Evolutionary conservation across 2,329 filamentous ascomycete genomes (phyloP), one percentile per base, ranked within the genome.

Genomic region (Neofusicoccum sp.): DNA sequence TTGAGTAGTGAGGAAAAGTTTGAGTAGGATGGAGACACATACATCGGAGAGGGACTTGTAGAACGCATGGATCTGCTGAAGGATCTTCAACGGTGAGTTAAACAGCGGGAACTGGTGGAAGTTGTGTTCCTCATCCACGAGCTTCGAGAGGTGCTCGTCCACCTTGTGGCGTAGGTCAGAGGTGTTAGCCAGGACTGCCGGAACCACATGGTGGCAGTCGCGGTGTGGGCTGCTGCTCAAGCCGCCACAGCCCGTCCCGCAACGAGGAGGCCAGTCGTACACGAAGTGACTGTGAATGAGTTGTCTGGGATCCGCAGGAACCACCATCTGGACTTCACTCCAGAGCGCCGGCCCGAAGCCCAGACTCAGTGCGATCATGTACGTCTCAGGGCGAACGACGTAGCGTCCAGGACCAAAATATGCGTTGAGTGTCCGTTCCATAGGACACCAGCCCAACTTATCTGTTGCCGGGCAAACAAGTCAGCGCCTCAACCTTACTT

Each of bases 21-120:
- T 3, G 24, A 20, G 2, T 33, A 6, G 14, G 4, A 34, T 24
- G 12, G 12, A 58, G 28, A n/a, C n/a, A 58, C 60, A 3, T 33
- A 62, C 54, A 11, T 45, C 34, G 20, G 24, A 5, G 26, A 58
- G 49, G n/a, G 31, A 40, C 3, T 28, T 54, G 31, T 65, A 65
- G 38, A 72, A 71, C 7, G 69, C 63, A 53, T 75, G 76, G 1
- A 75, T 67, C 12, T 71, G 67, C 16, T 70, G 68, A 0, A 76
- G 68, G 12, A 74, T 69, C 1, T 69, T 62, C 1, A 76, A 62
- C 0, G 65, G 69, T 3, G 73, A 75, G 56, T 65, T 67, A 64
- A 68, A 76, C 0, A 73, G 57, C 0, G 74, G 74, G 49, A 76
- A 76, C 0, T 65, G 61, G 16, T 64, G 63, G 64, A 76, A 76